Evolutionary conservation across 371 early-diverging fungal species (phyloP), one percentile per base, ranked within the genome.

Genomic region (Mortierella polycephala): DNA sequence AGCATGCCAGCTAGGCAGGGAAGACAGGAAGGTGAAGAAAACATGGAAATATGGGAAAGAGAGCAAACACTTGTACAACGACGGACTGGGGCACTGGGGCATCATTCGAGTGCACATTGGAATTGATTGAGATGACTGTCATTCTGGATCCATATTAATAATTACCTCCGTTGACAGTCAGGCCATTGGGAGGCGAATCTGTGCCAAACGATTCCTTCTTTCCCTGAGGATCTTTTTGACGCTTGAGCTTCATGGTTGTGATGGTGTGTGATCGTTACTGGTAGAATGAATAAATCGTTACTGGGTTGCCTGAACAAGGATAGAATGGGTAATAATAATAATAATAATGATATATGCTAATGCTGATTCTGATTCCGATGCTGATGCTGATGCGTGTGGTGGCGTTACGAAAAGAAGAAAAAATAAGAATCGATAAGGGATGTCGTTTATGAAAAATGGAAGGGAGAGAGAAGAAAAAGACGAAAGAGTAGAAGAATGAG

Each of bases 221-320:
- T 18, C 46, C 12, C 70, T 62, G 75, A 44, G 23, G 12, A 42
- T 65, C 62, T 30, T 61, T 69, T 57, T 69, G 75, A 18, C 69
- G 44, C 62, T 58, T 75, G 69, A 75, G 61, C 55, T 74, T 75
- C 75, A 75, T 75, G 5, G 10, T 56, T 37, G 18, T 51, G 23
- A 18, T 16, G 40, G 8, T 57, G 52, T 11, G 12, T 21, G 40
- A 42, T 16, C 8, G 5, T 18, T 44, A n/a, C 4, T 4, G 30
- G 47, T 12, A 18, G 54, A 14, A 8, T 21, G 37, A 16, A 11
- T 7, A 7, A 30, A 11, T 16, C 46, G 41, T 13, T 52, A 20
- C 18, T 52, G 6, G 14, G 30, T 7, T 23, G 9, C 16, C 30
- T 30, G 30, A 30, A 30, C 30, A 30, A 30, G 52, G 9, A 16